phyloP scores from a whole-genome alignment of 257 asterid species.

The Leonotis leonurus region DNA sequence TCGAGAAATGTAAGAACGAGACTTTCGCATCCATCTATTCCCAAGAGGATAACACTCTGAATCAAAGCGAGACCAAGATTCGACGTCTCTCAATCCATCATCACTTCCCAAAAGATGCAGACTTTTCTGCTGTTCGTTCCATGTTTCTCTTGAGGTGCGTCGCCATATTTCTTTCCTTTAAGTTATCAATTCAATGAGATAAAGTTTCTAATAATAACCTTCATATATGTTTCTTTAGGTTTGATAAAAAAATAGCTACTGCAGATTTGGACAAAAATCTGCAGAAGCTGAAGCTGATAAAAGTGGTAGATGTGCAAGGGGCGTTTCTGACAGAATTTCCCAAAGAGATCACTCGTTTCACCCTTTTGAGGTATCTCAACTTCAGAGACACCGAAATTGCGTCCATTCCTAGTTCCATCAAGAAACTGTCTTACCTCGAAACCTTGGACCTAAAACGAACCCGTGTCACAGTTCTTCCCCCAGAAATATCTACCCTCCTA shows the following conservation, averaged over 20 bases:
- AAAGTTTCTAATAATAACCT: no score
- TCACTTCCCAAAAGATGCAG: neutral
- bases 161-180: no score
- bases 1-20: conserved; percentile 25
- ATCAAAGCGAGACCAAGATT: neutral
- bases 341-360: conserved; percentile 16
- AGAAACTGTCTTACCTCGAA: conserved; percentile 24
- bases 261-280: neutral
- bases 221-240: neutral
- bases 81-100: conserved; percentile 30
- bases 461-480: conserved; percentile 29
- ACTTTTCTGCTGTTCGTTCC: conserved; percentile 20
- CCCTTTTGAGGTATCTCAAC: conserved; percentile 34
- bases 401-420: conserved; percentile 20
- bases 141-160: conserved; percentile 23
- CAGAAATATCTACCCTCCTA: conserved; percentile 22
- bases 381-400: conserved; percentile 17
- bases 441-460: conserved; percentile 36
- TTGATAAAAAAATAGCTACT: neutral
- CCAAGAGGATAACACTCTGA: conserved; percentile 7
- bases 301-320: conserved; percentile 26
- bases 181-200: no score
- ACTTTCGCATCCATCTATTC: conserved; percentile 20
- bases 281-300: conserved; percentile 9
- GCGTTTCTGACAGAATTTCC: conserved; percentile 22